Evolutionary conservation across 2,329 filamentous ascomycete species (phyloP).

Genomic region (Dothiorella sarmentorum): DNA sequence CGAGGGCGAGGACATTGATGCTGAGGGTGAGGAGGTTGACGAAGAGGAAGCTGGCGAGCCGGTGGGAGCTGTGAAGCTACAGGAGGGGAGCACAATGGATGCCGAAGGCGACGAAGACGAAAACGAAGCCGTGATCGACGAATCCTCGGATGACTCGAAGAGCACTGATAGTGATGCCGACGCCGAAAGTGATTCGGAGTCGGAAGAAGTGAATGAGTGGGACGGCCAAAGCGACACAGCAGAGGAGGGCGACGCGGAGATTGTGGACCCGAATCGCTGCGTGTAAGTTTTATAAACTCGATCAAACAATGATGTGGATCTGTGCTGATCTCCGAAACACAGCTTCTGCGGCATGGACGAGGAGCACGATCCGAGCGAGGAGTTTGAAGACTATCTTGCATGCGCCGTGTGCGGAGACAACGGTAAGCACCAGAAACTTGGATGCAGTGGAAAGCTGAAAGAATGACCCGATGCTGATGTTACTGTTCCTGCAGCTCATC

Average conservation of each 20-base stretch:
- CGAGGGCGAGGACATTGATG: slow-evolving; percentile 46
- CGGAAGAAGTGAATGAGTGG: slow-evolving; percentile 56
- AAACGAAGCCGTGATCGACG: slow-evolving; percentile 38
- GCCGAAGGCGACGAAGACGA: slow-evolving; percentile 42
- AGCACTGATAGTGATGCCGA: slow-evolving; percentile 35
- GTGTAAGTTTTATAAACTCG: slow-evolving; percentile 50
- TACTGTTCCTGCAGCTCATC: slow-evolving; percentile 68
- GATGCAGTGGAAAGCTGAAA: neutral
- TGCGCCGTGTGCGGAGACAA: slow-evolving; percentile 78
- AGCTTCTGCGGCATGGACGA: slow-evolving; percentile 82
- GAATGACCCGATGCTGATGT: slow-evolving; percentile 36
- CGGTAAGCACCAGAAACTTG: slow-evolving; percentile 55
- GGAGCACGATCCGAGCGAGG: slow-evolving; percentile 75
- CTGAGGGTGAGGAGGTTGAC: slow-evolving; percentile 49
- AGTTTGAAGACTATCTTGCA: slow-evolving; percentile 74
- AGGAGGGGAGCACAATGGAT: slow-evolving; percentile 33
- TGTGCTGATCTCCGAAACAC: slow-evolving; percentile 22
- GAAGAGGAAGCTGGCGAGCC: slow-evolving; percentile 46
- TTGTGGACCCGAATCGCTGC: slow-evolving; percentile 57
- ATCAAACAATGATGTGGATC: slow-evolving; percentile 28
- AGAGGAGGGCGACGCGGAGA: slow-evolving; percentile 56
- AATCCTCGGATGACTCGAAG: slow-evolving; percentile 34
- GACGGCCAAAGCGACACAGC: slow-evolving; percentile 53
- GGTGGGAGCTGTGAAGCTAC: slow-evolving; percentile 42
- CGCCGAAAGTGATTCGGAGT: slow-evolving; percentile 43